These are phyloP conservation scores for Parachlorella kessleri DNA, from an alignment of 139 green algal species.

Conservation along the genomic window DNA sequence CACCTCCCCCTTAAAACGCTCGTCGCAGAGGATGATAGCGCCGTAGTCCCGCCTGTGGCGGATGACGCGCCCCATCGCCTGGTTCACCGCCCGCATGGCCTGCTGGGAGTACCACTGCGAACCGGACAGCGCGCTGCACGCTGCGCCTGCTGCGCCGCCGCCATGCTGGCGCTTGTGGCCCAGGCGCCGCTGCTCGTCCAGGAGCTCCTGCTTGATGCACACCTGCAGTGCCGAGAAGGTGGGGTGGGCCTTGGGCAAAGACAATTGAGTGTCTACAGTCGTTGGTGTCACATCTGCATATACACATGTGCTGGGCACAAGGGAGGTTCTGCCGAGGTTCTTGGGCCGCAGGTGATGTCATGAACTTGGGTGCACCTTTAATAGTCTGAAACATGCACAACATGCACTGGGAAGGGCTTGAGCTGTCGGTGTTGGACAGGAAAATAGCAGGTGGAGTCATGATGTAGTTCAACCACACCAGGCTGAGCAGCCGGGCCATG, in stretches of 20 bases:
- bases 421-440: too few relatives aligned
- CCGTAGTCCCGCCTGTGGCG: slow-evolving; percentile 94
- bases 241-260: too few relatives aligned
- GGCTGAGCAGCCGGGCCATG: not conserved
- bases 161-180: slow-evolving; percentile 11
- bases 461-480: not conserved
- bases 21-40: slow-evolving; percentile 86
- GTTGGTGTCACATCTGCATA: too few relatives aligned
- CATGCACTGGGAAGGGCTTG: too few relatives aligned
- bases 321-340: too few relatives aligned
- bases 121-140: slow-evolving; percentile 55
- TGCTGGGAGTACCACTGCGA: slow-evolving; percentile 80
- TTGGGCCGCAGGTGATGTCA: too few relatives aligned
- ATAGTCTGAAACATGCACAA: too few relatives aligned
- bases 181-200: slow-evolving; percentile 64
- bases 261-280: too few relatives aligned
- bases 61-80: slow-evolving; percentile 97
- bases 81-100: slow-evolving; percentile 90
- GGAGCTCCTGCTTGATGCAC: slow-evolving; percentile 76
- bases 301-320: too few relatives aligned
- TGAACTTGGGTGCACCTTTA: too few relatives aligned
- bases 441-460: too few relatives aligned
- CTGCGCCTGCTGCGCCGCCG: too few relatives aligned
- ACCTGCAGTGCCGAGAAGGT: slow-evolving; percentile 54
- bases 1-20: slow-evolving; percentile 60